Base-by-base conservation (phyloP, 441 rosid species). In the Croton setiger region DNA sequence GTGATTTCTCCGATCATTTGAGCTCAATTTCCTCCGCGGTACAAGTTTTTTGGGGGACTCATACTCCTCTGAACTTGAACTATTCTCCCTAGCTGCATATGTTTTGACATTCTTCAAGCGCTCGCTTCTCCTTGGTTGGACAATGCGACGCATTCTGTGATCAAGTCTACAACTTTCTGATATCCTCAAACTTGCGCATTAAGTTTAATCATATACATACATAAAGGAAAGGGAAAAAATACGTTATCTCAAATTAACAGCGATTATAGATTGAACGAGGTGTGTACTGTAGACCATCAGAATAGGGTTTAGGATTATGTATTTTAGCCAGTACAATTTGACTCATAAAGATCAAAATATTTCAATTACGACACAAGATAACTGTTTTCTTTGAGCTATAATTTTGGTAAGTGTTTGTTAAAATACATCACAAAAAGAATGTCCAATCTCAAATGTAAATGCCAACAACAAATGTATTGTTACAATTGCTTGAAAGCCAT, bases 51-150 rank as follows among this genome's bases (percentile, higher is more conserved):
- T 45, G 49, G 49, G 12, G 49, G 49, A 17, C n/a, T 45, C 14
- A 45, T 45, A 12, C 49, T 45, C 14, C 49, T 45, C 49, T 17
- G 14, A 12, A 45, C 14, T 45, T 4, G 47, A n/a, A 43, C 27
- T 18, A 33, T n/a, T 27, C 49, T 33, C 31, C 31, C 31, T 27
- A 27, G 31, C 31, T 27, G 31, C 7, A 27, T 48, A 13, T 66
- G 69, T 13, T 13, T 53, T 51, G 43, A 66, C 48, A 37, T 66
- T 52, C 49, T 36, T 66, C 36, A 52, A 36, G 20, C 69, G 60
- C 4, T 49, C 11, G 21, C 69, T 66, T 51, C 69, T 66, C 69
- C 48, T 66, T 47, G 20, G 36, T 20, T 27, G 36, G 18, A 51
- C 47, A 66, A 60, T 20, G 37, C 20, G 6, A 23, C 14, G 20